phyloP scores from a whole-genome alignment of 306 rosid species.

The Acacia confusa region DNA sequence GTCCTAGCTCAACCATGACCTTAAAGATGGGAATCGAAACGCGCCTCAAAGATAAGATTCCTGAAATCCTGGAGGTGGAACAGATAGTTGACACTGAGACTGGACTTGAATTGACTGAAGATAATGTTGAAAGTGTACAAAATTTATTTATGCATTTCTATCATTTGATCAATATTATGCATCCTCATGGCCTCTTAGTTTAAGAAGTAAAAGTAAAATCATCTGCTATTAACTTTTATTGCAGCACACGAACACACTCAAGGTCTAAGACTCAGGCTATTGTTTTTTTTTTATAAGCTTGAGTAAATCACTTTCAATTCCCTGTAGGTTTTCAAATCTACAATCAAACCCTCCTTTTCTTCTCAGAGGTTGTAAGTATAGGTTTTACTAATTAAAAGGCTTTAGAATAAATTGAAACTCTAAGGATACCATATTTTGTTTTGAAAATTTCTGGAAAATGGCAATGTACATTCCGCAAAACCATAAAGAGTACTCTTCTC shows the following conservation, averaged over 20 bases:
- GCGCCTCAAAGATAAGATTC: constrained; percentile 87
- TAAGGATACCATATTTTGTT: neutral
- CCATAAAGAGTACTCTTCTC: neutral
- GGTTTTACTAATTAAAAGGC: neutral
- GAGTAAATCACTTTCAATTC: neutral
- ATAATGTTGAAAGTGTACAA: constrained; percentile 82
- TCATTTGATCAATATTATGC: neutral
- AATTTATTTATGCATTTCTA: constrained; percentile 18
- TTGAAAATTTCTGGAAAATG: neutral
- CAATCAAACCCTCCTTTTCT: neutral
- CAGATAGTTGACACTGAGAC: constrained; percentile 87
- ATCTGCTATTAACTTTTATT: neutral
- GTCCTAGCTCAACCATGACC: constrained; percentile 97
- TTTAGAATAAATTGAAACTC: neutral
- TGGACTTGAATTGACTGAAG: constrained; percentile 79
- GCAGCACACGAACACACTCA: neutral
- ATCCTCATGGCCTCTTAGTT: constrained; percentile 13
- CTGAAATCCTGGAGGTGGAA: constrained; percentile 85
- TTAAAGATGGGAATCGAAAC: constrained; percentile 92
- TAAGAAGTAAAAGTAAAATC: neutral
- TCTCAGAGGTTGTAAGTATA: neutral
- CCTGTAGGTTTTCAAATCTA: neutral
- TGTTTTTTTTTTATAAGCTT: constrained; percentile 1
- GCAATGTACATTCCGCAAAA: constrained; percentile 4
- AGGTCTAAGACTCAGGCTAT: neutral